Evolutionary conservation across 352 stramenopile species (phyloP).

Genomic region (Aphanomyces astaci): DNA sequence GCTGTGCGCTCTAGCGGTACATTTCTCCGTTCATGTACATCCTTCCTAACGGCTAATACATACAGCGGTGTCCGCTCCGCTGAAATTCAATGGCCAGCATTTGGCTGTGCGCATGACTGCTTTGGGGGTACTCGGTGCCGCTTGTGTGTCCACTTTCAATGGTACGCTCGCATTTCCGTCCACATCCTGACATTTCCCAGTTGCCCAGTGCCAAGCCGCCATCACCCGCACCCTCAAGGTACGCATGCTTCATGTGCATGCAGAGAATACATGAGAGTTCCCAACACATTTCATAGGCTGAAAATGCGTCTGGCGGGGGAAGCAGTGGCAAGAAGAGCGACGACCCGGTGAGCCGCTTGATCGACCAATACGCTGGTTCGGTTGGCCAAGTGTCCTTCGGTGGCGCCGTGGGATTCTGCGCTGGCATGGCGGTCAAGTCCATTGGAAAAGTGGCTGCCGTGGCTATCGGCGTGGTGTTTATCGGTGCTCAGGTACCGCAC

Average conservation of each 20-base stretch:
- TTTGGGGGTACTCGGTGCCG: constrained; percentile 11
- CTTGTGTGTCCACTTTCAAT: background rate
- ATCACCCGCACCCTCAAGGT: background rate
- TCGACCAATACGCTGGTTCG: constrained; percentile 51
- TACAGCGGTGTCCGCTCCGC: background rate
- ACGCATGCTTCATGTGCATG: no score
- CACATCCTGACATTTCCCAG: background rate
- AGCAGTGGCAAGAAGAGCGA: constrained; percentile 11
- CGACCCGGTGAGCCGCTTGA: constrained; percentile 51
- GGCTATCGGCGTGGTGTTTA: constrained; percentile 69
- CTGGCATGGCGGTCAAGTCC: constrained; percentile 76
- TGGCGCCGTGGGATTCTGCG: constrained; percentile 66
- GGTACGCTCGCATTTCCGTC: background rate
- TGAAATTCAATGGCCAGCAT: constrained; percentile 16
- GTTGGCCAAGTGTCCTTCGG: constrained; percentile 68
- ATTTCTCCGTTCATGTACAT: background rate
- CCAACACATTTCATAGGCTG: background rate
- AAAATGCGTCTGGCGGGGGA: background rate
- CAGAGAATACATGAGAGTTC: background rate
- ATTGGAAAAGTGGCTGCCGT: constrained; percentile 68
- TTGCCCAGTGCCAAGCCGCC: constrained; percentile 1
- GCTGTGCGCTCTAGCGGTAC: constrained; percentile 11
- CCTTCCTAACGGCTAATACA: background rate
- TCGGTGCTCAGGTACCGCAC: constrained; percentile 58
- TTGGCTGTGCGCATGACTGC: background rate